phyloP scores from a whole-genome alignment of 495 filamentous ascomycete species.

The Delitschia confertaspora region DNA sequence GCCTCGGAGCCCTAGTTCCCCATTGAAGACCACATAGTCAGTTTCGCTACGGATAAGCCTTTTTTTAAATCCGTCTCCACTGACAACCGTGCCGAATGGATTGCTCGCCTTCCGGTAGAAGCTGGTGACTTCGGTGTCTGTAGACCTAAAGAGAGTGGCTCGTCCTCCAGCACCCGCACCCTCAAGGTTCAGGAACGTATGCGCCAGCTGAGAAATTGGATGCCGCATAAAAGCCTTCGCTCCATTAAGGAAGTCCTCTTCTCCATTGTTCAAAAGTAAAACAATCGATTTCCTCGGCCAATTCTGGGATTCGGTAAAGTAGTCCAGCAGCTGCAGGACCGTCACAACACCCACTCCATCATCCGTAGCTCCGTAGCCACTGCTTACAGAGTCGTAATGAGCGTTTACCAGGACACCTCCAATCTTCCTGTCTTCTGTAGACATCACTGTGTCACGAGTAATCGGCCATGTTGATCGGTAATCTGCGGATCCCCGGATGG shows the following conservation, averaged over 20 bases:
- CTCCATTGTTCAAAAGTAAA: slow-evolving; percentile 85
- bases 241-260: slow-evolving; percentile 89
- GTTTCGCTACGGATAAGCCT: slow-evolving; percentile 75
- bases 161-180: slow-evolving; percentile 90
- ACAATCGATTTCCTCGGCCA: slow-evolving; percentile 73
- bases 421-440: slow-evolving; percentile 45
- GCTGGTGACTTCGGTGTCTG: slow-evolving; percentile 76
- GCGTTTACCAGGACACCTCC: slow-evolving; percentile 87
- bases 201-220: slow-evolving; percentile 64
- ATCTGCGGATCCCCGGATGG: slow-evolving; percentile 76
- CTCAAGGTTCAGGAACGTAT: slow-evolving; percentile 89
- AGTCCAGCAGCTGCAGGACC: slow-evolving; percentile 74
- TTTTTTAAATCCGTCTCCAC: slow-evolving; percentile 70
- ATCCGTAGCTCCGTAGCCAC: slow-evolving; percentile 86
- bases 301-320: slow-evolving; percentile 72
- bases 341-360: slow-evolving; percentile 85
- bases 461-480: slow-evolving; percentile 61
- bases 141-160: slow-evolving; percentile 76
- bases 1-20: slow-evolving; percentile 72
- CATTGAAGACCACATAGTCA: slow-evolving; percentile 80
- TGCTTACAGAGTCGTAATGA: slow-evolving; percentile 91
- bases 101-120: slow-evolving; percentile 61
- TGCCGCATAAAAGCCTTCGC: slow-evolving; percentile 78
- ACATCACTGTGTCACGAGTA: slow-evolving; percentile 36
- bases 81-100: slow-evolving; percentile 77